These are phyloP conservation scores for Sodiomyces alkalinus DNA, from an alignment of 2,329 filamentous ascomycete genomes.

Conservation along the genomic window DNA sequence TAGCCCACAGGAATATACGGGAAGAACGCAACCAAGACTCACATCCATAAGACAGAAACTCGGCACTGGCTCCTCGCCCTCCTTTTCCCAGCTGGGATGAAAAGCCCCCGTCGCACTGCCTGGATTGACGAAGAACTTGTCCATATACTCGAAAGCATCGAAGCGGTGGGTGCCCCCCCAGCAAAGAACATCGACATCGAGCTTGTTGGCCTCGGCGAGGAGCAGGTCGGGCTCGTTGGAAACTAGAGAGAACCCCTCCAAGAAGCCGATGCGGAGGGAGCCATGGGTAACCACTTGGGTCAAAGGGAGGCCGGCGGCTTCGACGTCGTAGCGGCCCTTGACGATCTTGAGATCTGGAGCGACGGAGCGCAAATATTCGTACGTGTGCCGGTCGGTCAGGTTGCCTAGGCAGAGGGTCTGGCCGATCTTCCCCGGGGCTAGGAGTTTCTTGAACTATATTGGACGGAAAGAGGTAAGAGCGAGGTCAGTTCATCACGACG, in stretches of 20 bases:
- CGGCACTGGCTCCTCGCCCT: slow-evolving; percentile 61
- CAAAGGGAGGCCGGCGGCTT: slow-evolving; percentile 48
- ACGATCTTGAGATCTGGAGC: slow-evolving; percentile 59
- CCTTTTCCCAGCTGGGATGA: slow-evolving; percentile 39
- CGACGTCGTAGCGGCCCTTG: slow-evolving; percentile 51
- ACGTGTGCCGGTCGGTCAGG: slow-evolving; percentile 64
- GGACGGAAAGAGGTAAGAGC: slow-evolving; percentile 37
- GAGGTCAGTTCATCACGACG: slow-evolving; percentile 4
- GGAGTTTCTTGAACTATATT: slow-evolving; percentile 75
- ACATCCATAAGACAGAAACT: slow-evolving; percentile 98
- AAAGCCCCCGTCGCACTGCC: slow-evolving; percentile 52
- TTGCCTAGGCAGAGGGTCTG: slow-evolving; percentile 71
- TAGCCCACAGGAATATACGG: neutral
- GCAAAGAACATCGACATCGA: slow-evolving; percentile 55
- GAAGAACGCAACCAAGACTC: slow-evolving; percentile 24
- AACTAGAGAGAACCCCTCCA: slow-evolving; percentile 54
- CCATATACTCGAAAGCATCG: slow-evolving; percentile 59
- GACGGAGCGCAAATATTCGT: slow-evolving; percentile 64
- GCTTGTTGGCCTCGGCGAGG: slow-evolving; percentile 50
- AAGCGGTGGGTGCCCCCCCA: slow-evolving; percentile 55
- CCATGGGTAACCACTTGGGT: slow-evolving; percentile 53
- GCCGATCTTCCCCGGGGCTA: slow-evolving; percentile 69
- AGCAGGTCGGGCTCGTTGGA: slow-evolving; percentile 52
- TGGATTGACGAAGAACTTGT: slow-evolving; percentile 60
- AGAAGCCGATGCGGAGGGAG: slow-evolving; percentile 48